A percentile compares a stretch with the other conserved stretches of the same genome.
Evolutionary conservation across 2,329 filamentous ascomycete genomes (phyloP).

Genomic region (Penicillium olsonii): DNA sequence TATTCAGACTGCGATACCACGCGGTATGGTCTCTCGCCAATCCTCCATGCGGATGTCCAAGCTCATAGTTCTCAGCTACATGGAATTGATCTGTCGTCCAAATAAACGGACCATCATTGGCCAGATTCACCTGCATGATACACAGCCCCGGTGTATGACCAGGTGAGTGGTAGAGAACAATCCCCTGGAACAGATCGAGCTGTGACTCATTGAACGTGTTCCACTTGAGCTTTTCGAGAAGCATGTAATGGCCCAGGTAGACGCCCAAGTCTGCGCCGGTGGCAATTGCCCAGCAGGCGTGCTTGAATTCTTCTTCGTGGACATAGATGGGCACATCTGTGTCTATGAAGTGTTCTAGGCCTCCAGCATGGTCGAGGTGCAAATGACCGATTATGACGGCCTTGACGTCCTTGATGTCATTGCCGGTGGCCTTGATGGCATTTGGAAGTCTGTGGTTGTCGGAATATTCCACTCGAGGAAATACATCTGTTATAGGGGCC

Average conservation of each 20-base stretch:
- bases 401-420: slow-evolving; percentile 51
- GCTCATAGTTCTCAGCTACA: slow-evolving; percentile 42
- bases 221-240: slow-evolving; percentile 44
- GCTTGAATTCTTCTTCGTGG: slow-evolving; percentile 51
- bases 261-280: slow-evolving; percentile 45
- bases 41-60: slow-evolving; percentile 38
- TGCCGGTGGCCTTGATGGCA: slow-evolving; percentile 40
- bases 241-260: slow-evolving; percentile 41
- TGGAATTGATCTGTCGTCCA: slow-evolving; percentile 46
- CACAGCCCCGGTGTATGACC: slow-evolving; percentile 41
- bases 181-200: slow-evolving; percentile 44
- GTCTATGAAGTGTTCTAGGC: slow-evolving; percentile 47
- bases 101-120: slow-evolving; percentile 40
- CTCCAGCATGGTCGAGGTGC: slow-evolving; percentile 52
- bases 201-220: slow-evolving; percentile 43
- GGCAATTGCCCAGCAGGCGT: slow-evolving; percentile 48
- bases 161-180: slow-evolving; percentile 39
- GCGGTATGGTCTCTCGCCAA: slow-evolving; percentile 39
- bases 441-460: slow-evolving; percentile 36
- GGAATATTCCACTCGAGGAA: slow-evolving; percentile 38
- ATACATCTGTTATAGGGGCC: slow-evolving; percentile 40
- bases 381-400: slow-evolving; percentile 51
- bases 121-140: slow-evolving; percentile 41
- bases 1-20: slow-evolving; percentile 35
- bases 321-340: slow-evolving; percentile 50